Evolutionary conservation across 495 filamentous ascomycete species (phyloP), one percentile per base, ranked within the genome.

Genomic region (Penicillium tannophilum): DNA sequence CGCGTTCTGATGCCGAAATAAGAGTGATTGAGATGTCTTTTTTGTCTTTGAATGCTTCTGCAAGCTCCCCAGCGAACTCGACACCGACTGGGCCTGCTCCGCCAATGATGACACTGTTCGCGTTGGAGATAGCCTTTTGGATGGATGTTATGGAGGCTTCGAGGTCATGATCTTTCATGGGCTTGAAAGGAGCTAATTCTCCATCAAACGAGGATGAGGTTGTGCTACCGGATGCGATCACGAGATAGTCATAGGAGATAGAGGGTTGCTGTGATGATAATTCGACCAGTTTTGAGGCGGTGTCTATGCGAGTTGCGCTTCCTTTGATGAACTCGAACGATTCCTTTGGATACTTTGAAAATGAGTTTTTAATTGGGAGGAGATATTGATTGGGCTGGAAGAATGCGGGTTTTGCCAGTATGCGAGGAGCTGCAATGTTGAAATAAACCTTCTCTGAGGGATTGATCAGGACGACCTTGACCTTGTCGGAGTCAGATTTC

Each of bases 41-140:
- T 24, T 50, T 36, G 6, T 31, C 12, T 26, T 52, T 52, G 24
- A 45, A 19, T 11, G 44, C 52, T 20, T 55, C 52, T 5, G 58
- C 58, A 24, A 60, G 44, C 44, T 60, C 58, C 14, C 58, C 52
- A 23, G 58, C 58, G 6, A 60, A 24, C 49, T 60, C 58, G 23
- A 60, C 58, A 12, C 52, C 58, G 17, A 54, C n/a, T 8, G 58
- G 51, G 19, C 58, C 58, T 16, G 43, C 51, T 9, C 58, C 58
- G 14, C 58, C 58, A 14, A 60, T 51, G 6, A 60, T 28, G 30
- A 60, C 26, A 16, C 43, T 55, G 17, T 49, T 36, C 12, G 58
- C 58, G 9, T 35, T 43, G 9, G 19, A n/a, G 19, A 60, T 44
- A n/a, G 20, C 48, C 24, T 11, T 36, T 26, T 60, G 58, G 6